A percentile compares a stretch with the other conserved stretches of the same genome.
Conservation (phyloP, 441 rosid genomes). For the Francoa sonchifolia region DNA sequence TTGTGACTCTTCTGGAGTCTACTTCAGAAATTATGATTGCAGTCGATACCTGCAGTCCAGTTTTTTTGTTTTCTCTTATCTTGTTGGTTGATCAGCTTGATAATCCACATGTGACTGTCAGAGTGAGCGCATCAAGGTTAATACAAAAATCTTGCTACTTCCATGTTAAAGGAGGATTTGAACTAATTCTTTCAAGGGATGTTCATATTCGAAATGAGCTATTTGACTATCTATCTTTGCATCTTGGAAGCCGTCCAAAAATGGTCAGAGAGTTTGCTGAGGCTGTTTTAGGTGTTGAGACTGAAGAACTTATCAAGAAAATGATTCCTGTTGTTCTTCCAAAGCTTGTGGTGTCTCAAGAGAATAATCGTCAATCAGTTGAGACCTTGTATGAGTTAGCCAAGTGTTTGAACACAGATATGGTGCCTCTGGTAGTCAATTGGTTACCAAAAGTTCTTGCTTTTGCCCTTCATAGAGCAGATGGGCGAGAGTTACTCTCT, state of each 20-base stretch:
- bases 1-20: constrained; percentile 80
- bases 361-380: constrained; percentile 52
- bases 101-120: constrained; percentile 52
- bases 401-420: constrained; percentile 56
- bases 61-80: constrained; percentile 61
- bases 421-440: constrained; percentile 68
- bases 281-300: constrained; percentile 71
- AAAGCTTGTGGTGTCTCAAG: constrained; percentile 77
- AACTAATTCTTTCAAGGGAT: constrained; percentile 44
- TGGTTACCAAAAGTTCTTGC: constrained; percentile 97
- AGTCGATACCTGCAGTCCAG: constrained; percentile 50
- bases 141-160: constrained; percentile 60
- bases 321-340: constrained; percentile 91
- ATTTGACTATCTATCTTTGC: constrained; percentile 55
- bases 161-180: constrained; percentile 81
- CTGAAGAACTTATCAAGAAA: constrained; percentile 56
- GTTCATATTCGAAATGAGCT: constrained; percentile 52
- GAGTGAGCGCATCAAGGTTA: constrained; percentile 61
- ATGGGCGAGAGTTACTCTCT: constrained; percentile 52
- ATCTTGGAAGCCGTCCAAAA: constrained; percentile 51
- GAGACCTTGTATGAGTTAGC: constrained; percentile 59
- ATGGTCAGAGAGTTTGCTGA: constrained; percentile 90
- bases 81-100: constrained; percentile 90
- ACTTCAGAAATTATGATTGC: constrained; percentile 65
- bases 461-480: constrained; percentile 69